Conservation (phyloP, 495 filamentous ascomycete species). For the Cairneyella variabilis region DNA sequence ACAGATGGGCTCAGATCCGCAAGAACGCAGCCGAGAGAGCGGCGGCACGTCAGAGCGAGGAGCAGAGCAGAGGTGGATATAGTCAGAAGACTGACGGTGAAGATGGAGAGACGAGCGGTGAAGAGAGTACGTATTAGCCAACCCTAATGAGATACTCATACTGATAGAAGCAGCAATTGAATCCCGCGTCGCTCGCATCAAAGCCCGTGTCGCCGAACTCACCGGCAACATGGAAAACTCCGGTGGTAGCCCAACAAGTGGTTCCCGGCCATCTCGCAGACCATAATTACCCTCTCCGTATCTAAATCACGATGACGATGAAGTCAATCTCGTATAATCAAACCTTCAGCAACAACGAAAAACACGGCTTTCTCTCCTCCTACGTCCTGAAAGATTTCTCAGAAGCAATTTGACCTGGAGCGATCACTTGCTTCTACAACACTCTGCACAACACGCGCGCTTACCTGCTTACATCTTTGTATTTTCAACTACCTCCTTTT, state of each 20-base stretch:
- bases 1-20: slow-evolving; percentile 92
- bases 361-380: background rate
- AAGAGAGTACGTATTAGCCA: slow-evolving; percentile 95
- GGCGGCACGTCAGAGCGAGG: slow-evolving; percentile 54
- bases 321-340: background rate
- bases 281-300: background rate
- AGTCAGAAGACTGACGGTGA: slow-evolving; percentile 55
- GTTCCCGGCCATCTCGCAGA: background rate
- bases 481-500: background rate
- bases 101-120: slow-evolving; percentile 85
- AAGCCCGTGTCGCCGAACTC: slow-evolving; percentile 90
- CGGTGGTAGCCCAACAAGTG: slow-evolving; percentile 10
- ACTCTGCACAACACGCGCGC: background rate
- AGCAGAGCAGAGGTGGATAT: slow-evolving; percentile 41
- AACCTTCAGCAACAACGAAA: background rate
- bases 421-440: too few relatives aligned
- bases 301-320: background rate
- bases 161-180: slow-evolving; percentile 82
- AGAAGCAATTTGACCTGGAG: background rate
- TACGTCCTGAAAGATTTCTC: background rate
- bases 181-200: slow-evolving; percentile 93
- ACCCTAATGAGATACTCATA: too few relatives aligned
- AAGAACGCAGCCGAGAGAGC: slow-evolving; percentile 87
- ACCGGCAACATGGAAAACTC: slow-evolving; percentile 76
- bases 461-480: background rate